Percentiles rank a stretch among this genome's conserved stretches.
phyloP scores from a whole-genome alignment of 345 rosid genomes.

The Populus pruinosa region DNA sequence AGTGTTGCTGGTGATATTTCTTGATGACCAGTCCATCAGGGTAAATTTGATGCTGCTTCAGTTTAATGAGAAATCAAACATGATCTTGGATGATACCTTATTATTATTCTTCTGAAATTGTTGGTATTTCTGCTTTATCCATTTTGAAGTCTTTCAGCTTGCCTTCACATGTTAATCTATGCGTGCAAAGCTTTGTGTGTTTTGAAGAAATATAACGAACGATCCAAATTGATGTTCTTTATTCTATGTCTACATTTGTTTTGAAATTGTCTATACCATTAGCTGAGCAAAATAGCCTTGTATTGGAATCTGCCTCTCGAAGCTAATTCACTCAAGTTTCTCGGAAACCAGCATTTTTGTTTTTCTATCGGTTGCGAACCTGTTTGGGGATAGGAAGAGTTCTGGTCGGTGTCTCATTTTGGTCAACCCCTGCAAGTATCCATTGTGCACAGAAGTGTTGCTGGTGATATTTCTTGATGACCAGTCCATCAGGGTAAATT shows the following conservation, averaged over 20 bases:
- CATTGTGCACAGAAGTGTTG: too few relatives aligned
- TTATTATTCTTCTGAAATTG: constrained; percentile 22
- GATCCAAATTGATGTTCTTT: constrained; percentile 23
- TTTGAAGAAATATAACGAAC: constrained; percentile 24
- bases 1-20: too few relatives aligned
- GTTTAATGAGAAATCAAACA: too few relatives aligned
- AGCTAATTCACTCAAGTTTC: background rate
- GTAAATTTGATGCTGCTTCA: too few relatives aligned
- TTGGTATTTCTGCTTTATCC: constrained; percentile 21
- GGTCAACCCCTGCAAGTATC: background rate
- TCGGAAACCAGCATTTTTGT: background rate
- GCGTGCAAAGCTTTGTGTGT: constrained; percentile 34
- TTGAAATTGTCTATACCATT: constrained; percentile 15
- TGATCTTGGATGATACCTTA: background rate
- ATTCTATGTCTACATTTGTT: background rate
- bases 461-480: too few relatives aligned
- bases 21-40: too few relatives aligned
- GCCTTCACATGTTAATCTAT: constrained; percentile 19
- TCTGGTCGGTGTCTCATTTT: background rate
- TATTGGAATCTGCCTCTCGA: background rate
- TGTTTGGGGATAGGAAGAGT: background rate
- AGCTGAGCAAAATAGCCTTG: background rate
- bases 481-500: too few relatives aligned
- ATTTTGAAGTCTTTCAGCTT: constrained; percentile 23
- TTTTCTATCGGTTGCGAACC: background rate